These are phyloP conservation scores for Miamiensis avidus DNA, from an alignment of 169 alveolate species.

Conservation along the genomic window DNA sequence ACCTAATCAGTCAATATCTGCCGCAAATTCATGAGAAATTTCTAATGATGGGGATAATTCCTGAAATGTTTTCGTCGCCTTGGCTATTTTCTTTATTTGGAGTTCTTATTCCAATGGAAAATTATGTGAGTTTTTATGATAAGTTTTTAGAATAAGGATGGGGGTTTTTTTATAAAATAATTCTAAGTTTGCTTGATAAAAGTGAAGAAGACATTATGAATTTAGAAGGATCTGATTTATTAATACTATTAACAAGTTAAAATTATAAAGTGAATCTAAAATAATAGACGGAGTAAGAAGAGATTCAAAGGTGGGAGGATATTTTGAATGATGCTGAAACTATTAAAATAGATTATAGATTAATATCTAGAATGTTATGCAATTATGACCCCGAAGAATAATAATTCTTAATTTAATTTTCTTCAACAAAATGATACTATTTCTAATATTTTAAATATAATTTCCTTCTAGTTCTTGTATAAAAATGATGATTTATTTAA, in stretches of 20 bases:
- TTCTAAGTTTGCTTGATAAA: constrained; percentile 4
- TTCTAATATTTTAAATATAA: no score
- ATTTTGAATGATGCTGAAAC: constrained; percentile 2
- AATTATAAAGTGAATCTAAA: background rate
- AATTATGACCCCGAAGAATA: no score
- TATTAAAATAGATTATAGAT: background rate
- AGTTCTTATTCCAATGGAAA: constrained; percentile 12
- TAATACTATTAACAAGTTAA: background rate
- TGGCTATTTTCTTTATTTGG: constrained; percentile 22
- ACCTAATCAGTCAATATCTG: background rate
- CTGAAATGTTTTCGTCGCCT: background rate
- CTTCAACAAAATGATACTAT: no score
- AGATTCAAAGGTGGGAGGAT: constrained; percentile 7
- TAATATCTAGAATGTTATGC: background rate
- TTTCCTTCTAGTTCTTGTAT: no score
- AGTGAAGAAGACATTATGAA: background rate
- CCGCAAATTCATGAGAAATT: constrained; percentile 1
- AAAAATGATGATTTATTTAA: no score
- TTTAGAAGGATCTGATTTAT: background rate
- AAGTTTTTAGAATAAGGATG: constrained; percentile 8
- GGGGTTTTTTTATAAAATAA: constrained; percentile 14
- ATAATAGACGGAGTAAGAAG: background rate
- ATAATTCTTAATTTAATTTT: no score
- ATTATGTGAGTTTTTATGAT: constrained; percentile 1
- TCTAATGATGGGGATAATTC: background rate